A percentile compares a stretch with the other conserved stretches of the same genome.
Evolutionary conservation across 139 green algal species (phyloP).

Genomic region (Raphidocelis subcapitata): DNA sequence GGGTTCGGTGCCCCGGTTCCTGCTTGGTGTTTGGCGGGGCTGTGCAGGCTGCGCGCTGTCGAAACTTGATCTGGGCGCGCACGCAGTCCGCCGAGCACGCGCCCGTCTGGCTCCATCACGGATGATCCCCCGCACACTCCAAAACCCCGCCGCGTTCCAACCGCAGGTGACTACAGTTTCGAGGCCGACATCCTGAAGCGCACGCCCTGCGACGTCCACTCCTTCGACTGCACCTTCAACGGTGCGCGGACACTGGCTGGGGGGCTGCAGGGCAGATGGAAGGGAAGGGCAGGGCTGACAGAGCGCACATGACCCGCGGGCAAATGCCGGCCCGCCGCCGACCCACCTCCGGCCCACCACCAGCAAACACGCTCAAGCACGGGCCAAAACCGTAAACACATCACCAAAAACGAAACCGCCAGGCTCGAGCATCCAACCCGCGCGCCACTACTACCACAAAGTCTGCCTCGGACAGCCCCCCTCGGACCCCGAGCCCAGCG

Average conservation of each 20-base stretch:
- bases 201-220: slow-evolving; percentile 1
- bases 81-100: too few relatives aligned
- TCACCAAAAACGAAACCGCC: too few relatives aligned
- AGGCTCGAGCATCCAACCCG: slow-evolving; percentile 4
- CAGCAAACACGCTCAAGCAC: background rate
- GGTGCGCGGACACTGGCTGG: background rate
- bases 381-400: too few relatives aligned
- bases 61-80: too few relatives aligned
- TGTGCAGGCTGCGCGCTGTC: background rate
- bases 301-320: background rate
- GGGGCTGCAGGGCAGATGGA: background rate
- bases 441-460: slow-evolving; percentile 21
- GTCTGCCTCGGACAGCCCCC: background rate
- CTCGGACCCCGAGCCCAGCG: background rate
- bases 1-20: too few relatives aligned
- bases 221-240: background rate
- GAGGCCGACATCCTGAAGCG: background rate
- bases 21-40: background rate
- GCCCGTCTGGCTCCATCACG: too few relatives aligned
- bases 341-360: background rate
- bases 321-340: background rate
- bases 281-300: background rate
- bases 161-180: slow-evolving; percentile 20
- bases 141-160: too few relatives aligned
- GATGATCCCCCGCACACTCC: too few relatives aligned